Conservation (phyloP, 192 early-diverging fungal genomes). For the Backusella liffmaniae region DNA sequence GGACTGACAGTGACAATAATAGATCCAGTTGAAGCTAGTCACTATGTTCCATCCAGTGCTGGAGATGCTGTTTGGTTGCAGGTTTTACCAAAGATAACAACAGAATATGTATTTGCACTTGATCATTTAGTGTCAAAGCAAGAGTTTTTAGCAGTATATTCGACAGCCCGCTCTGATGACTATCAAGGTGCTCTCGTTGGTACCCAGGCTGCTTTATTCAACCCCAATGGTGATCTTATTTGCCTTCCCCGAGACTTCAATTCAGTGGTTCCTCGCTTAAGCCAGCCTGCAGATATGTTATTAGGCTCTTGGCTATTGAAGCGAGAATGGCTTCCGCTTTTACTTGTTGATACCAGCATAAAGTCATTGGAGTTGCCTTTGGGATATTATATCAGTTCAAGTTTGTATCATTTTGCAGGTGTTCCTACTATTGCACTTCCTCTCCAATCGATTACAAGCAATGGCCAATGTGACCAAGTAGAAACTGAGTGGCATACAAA, state of each 20-base stretch:
- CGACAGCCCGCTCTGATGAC: constrained; percentile 33
- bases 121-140: neutral
- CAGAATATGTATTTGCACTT: constrained; percentile 10
- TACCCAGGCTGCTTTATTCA: constrained; percentile 36
- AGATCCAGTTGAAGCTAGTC: neutral
- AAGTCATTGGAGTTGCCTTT: constrained; percentile 19
- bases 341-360: constrained; percentile 6
- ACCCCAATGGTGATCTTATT: constrained; percentile 11
- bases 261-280: constrained; percentile 14
- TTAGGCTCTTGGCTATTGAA: constrained; percentile 29
- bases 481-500: constrained; percentile 13
- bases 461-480: constrained; percentile 4
- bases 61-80: constrained; percentile 13
- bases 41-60: neutral
- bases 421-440: constrained; percentile 47
- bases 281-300: constrained; percentile 33
- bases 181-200: constrained; percentile 47
- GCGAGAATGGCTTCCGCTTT: constrained; percentile 20
- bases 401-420: constrained; percentile 35
- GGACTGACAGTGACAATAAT: neutral
- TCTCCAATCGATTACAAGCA: constrained; percentile 33
- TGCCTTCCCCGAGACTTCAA: constrained; percentile 20
- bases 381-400: constrained; percentile 32
- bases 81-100: neutral
- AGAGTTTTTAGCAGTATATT: constrained; percentile 39